A percentile compares a stretch with the other conserved stretches of the same genome.
Conservation (phyloP, 257 asterid species). For the Solanum pennellii region DNA sequence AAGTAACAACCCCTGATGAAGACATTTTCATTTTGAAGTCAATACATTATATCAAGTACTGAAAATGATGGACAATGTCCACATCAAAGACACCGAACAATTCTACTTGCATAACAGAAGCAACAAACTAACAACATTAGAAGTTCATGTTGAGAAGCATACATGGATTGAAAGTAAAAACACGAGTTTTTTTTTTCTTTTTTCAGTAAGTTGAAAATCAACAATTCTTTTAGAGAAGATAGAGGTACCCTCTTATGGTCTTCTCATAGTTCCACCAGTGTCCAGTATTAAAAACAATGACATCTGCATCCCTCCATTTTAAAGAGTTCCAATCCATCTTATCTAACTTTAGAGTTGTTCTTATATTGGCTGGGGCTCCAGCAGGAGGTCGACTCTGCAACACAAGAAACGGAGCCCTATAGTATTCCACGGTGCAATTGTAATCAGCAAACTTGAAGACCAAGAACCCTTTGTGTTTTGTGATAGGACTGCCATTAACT, state of each 20-base stretch:
- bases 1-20: conserved; percentile 85
- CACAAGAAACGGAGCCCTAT: conserved; percentile 86
- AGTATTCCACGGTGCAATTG: conserved; percentile 82
- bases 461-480: conserved; percentile 87
- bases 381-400: conserved; percentile 84
- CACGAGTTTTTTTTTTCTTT: background rate
- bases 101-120: background rate
- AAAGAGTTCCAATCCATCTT: conserved; percentile 74
- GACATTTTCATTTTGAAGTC: background rate
- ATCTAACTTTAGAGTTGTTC: conserved; percentile 68
- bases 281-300: conserved; percentile 72
- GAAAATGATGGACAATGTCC: background rate
- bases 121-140: background rate
- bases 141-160: background rate
- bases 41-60: background rate
- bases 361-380: conserved; percentile 22
- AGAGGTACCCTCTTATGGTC: conserved; percentile 69
- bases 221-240: background rate
- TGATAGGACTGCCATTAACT: conserved; percentile 83
- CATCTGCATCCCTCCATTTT: conserved; percentile 72
- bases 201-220: background rate
- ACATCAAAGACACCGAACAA: background rate
- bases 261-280: conserved; percentile 97
- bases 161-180: background rate
- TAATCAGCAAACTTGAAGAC: conserved; percentile 64